Base-by-base conservation (phyloP, 768 basidiomycete genomes). In the Amanita jacksonii region DNA sequence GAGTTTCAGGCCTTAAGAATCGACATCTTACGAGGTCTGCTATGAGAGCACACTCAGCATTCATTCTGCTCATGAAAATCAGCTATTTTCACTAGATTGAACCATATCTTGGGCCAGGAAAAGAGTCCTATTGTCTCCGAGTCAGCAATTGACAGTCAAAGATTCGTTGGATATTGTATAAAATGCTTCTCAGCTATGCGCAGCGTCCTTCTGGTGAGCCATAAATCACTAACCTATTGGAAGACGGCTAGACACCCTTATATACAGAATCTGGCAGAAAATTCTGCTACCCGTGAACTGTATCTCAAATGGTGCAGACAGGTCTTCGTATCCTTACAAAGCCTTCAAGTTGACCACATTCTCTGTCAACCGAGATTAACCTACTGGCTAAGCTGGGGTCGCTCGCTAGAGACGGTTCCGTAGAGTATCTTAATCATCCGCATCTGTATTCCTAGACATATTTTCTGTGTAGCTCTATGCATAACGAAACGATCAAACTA, bases 141-240 rank as follows among this genome's bases (percentile, higher is more conserved):
- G 41, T 54, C 51, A 22, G 51, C 41, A 12, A 25, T 57, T 22
- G 57, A 63, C 47, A 66, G 68, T 51, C 57, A 69, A 44, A 52
- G 46, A 15, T 72, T 68, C 34, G 52, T 68, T 12, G 66, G 67
- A 4, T 61, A 67, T 39, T 60, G 70, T 37, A 61, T 68, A 4
- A 61, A 51, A 27, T 67, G 79, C 60, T 62, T 81, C 22, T 67
- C 72, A 16, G 59, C 69, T 1, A 76, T 83, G 74, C 61, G 72
- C 16, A 63, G 65, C 23, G 67, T 68, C 30, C 61, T 63, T 46
- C 54, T 61, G 56, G 79, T 77, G 51, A 33, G 58, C 19, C 10
- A 19, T 55, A 13, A 34, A 18, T 31, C 16, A 10, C 28, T 12
- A 16, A 7, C 15, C 16, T 28, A 18, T 41, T 8, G n/a, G 9